Conservation (phyloP, 805 yeast genomes). For the Yarrowia deformans region DNA sequence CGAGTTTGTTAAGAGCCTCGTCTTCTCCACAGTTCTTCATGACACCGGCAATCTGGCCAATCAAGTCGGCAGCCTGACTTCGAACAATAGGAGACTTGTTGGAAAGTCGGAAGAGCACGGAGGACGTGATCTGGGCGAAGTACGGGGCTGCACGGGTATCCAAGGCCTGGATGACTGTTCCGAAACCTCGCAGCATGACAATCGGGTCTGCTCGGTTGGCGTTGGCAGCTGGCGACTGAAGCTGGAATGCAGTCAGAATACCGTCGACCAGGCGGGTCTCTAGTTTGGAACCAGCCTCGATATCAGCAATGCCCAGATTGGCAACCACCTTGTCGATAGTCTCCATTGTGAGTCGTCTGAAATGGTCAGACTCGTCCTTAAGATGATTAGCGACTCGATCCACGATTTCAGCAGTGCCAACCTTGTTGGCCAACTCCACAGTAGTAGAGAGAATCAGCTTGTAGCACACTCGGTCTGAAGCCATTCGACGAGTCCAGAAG, state of each 20-base stretch:
- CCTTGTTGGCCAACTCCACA: slow-evolving; percentile 65
- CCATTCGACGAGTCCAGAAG: slow-evolving; percentile 86
- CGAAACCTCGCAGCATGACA: slow-evolving; percentile 67
- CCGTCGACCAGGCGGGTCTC: slow-evolving; percentile 82
- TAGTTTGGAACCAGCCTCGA: slow-evolving; percentile 59
- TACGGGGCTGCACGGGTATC: slow-evolving; percentile 74
- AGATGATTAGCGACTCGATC: slow-evolving; percentile 64
- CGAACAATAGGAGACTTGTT: slow-evolving; percentile 75
- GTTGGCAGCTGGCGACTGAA: slow-evolving; percentile 57
- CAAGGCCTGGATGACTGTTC: slow-evolving; percentile 65
- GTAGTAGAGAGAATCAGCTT: slow-evolving; percentile 77
- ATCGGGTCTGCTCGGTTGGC: slow-evolving; percentile 54
- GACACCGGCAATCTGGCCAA: slow-evolving; percentile 69
- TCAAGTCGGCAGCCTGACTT: slow-evolving; percentile 83
- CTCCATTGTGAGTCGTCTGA: slow-evolving; percentile 79
- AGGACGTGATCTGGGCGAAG: slow-evolving; percentile 72
- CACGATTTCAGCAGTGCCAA: slow-evolving; percentile 69
- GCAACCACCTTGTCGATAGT: slow-evolving; percentile 65
- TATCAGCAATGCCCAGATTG: slow-evolving; percentile 61
- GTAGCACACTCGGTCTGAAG: slow-evolving; percentile 59
- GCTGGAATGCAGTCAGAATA: slow-evolving; percentile 75
- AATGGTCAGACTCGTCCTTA: slow-evolving; percentile 83
- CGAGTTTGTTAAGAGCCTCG: slow-evolving; percentile 68
- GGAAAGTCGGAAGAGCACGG: slow-evolving; percentile 73
- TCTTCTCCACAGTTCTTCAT: slow-evolving; percentile 70